Evolutionary conservation across 805 yeast species (phyloP).

Genomic region (Starmerella gropengiesseri): DNA sequence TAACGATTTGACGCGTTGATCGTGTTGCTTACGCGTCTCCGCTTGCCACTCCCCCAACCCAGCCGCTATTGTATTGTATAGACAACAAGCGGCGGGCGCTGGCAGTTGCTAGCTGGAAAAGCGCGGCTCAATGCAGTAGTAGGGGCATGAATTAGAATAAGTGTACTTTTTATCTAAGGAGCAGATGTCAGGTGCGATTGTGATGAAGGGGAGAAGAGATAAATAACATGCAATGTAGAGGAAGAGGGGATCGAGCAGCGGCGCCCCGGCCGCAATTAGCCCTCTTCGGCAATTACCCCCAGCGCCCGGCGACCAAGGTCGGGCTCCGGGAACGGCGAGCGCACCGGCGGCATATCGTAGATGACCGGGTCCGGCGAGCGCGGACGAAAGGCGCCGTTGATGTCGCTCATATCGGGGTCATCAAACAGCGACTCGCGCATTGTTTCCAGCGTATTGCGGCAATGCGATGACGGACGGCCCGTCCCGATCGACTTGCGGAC

Average conservation of each 20-base stretch:
- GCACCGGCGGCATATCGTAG: not conserved
- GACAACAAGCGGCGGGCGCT: too few relatives aligned
- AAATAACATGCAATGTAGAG: too few relatives aligned
- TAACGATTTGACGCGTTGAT: not conserved
- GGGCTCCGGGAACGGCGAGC: not conserved
- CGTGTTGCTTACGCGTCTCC: conserved; percentile 1
- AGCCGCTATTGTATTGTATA: not conserved
- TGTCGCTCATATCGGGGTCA: conserved; percentile 15
- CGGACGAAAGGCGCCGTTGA: conserved; percentile 10
- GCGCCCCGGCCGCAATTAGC: conserved; percentile 3
- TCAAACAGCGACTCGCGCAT: conserved; percentile 21
- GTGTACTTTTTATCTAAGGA: too few relatives aligned
- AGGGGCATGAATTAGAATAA: too few relatives aligned
- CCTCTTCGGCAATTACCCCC: conserved; percentile 14
- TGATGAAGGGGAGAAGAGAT: too few relatives aligned
- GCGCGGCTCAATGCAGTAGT: too few relatives aligned
- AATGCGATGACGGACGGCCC: conserved; percentile 20
- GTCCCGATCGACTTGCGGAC: conserved; percentile 26
- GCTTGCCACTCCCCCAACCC: not conserved
- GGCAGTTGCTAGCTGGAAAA: too few relatives aligned
- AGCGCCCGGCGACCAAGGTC: conserved; percentile 5
- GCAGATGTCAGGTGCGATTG: too few relatives aligned
- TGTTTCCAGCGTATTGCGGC: conserved; percentile 24
- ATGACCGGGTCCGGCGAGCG: not conserved
- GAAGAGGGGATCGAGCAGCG: too few relatives aligned